Evolutionary conservation across 306 rosid species (phyloP).

Genomic region (Sechiopsis laciniata): DNA sequence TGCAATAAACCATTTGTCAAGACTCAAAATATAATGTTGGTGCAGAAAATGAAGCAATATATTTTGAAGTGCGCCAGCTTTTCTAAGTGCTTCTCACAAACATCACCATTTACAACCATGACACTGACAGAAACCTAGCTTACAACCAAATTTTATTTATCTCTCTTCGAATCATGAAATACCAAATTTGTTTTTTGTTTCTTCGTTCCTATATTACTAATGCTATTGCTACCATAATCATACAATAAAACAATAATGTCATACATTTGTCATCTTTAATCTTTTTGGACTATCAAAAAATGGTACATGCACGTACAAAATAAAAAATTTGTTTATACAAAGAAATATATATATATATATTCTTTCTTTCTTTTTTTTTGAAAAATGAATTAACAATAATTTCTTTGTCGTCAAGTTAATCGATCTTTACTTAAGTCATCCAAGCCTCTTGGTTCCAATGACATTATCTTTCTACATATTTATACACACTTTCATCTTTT

Average conservation of each 20-base stretch:
- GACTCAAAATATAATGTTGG: too few relatives aligned
- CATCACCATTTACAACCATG: constrained; percentile 8
- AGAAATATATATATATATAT: too few relatives aligned
- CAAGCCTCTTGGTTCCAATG: too few relatives aligned
- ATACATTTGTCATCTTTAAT: not conserved
- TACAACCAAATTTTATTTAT: not conserved
- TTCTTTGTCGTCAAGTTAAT: not conserved
- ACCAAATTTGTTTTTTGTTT: not conserved
- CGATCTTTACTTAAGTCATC: too few relatives aligned
- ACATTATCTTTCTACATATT: too few relatives aligned
- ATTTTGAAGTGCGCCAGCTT: constrained; percentile 10
- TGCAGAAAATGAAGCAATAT: not conserved
- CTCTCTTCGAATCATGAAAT: not conserved
- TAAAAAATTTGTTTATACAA: not conserved
- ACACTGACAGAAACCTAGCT: constrained; percentile 14
- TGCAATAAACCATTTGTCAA: too few relatives aligned
- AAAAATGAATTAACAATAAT: too few relatives aligned
- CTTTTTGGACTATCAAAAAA: not conserved
- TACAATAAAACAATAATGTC: not conserved
- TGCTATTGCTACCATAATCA: not conserved
- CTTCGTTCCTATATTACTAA: not conserved
- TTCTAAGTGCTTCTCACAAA: not conserved
- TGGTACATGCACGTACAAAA: not conserved
- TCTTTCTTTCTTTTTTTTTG: too few relatives aligned
- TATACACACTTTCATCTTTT: too few relatives aligned